A percentile compares a stretch with the other conserved stretches of the same genome.
These are phyloP conservation scores for Suaeda aralocaspica DNA, from an alignment of 148 eudicot genomes.

Conservation along the genomic window DNA sequence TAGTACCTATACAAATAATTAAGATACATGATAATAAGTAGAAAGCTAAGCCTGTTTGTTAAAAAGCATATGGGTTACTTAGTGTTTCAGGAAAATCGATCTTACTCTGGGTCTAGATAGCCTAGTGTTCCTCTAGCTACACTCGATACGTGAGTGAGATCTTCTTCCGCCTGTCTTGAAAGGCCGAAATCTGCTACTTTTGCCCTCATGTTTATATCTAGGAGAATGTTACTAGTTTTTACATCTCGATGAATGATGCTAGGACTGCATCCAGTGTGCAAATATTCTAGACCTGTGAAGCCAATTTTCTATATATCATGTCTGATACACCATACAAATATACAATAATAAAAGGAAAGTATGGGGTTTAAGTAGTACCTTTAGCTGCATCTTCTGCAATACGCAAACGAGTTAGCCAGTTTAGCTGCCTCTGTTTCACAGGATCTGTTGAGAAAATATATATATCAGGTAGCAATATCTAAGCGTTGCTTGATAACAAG, in stretches of 20 bases:
- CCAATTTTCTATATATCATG: conserved; percentile 6
- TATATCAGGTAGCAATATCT: conserved; percentile 5
- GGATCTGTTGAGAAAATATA: conserved; percentile 44
- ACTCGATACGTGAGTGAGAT: conserved; percentile 81
- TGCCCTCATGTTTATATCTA: conserved; percentile 95
- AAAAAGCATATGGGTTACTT: neutral
- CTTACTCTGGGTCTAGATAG: conserved; percentile 96
- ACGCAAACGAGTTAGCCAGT: conserved; percentile 82
- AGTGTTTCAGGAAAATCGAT: neutral
- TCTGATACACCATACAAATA: too few species aligned
- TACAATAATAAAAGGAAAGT: neutral
- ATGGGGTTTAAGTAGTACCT: conserved; percentile 42
- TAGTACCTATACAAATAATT: conserved; percentile 66
- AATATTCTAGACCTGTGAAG: conserved; percentile 78
- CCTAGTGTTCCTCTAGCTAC: conserved; percentile 92
- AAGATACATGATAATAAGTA: conserved; percentile 7
- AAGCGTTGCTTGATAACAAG: neutral
- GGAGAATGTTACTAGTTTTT: conserved; percentile 93
- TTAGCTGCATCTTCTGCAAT: conserved; percentile 98
- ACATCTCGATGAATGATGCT: conserved; percentile 93
- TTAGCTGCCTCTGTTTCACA: conserved; percentile 48
- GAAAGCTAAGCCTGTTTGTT: neutral
- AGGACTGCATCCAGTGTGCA: conserved; percentile 97
- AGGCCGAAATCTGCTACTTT: conserved; percentile 96
- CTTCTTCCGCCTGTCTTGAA: conserved; percentile 85